Evolutionary conservation across 495 filamentous ascomycete species (phyloP).

Genomic region (Pyrenula massariospora): DNA sequence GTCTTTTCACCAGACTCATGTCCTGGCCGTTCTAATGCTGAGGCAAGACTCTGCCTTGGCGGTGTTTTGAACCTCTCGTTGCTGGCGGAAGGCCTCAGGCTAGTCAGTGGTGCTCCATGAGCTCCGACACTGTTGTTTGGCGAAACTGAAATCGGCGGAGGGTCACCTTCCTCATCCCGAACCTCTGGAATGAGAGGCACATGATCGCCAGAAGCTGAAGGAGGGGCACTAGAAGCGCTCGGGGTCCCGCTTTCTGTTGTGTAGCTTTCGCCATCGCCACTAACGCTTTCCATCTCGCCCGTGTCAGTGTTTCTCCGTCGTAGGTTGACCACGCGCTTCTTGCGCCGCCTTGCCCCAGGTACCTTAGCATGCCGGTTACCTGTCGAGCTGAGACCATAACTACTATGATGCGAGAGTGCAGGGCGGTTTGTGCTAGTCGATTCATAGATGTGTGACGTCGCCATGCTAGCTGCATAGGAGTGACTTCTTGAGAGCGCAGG

Average conservation of each 20-base stretch:
- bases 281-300: constrained; percentile 42
- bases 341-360: constrained; percentile 62
- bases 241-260: constrained; percentile 26
- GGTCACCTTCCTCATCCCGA: not conserved
- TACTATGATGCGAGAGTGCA: constrained; percentile 29
- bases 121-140: not conserved
- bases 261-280: constrained; percentile 30
- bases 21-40: not conserved
- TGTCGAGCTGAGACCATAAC: constrained; percentile 52
- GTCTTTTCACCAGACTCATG: not conserved
- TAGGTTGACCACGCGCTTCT: constrained; percentile 88
- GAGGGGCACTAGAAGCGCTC: constrained; percentile 30
- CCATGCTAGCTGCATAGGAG: constrained; percentile 46
- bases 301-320: constrained; percentile 47
- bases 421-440: constrained; percentile 32
- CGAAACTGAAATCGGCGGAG: not conserved
- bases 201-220: constrained; percentile 15
- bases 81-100: not conserved
- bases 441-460: constrained; percentile 50
- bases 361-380: constrained; percentile 52
- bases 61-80: not conserved
- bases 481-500: constrained; percentile 43
- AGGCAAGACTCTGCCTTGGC: not conserved
- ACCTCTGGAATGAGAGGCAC: not conserved
- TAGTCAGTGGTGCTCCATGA: not conserved